Evolutionary conservation across 2,329 filamentous ascomycete genomes (phyloP), one percentile per base, ranked within the genome.

Genomic region (Diaporthe ampelina): DNA sequence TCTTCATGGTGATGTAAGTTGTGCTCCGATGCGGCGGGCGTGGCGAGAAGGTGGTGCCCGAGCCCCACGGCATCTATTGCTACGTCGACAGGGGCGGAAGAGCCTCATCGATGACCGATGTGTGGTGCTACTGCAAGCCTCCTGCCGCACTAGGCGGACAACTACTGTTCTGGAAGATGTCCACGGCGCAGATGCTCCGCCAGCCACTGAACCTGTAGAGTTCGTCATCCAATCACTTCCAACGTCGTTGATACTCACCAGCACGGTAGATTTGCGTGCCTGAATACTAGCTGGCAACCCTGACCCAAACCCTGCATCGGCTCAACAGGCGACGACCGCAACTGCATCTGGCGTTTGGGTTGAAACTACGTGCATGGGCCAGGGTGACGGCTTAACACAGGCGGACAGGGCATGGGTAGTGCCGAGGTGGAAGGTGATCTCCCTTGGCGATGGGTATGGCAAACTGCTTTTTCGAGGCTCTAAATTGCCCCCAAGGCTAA

Each of bases 1-100:
- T 35, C 57, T 72, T 72, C 70, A 72, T 72, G 13, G 70, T 72
- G 70, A 72, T 72, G 70, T 72, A 72, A 72, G 29, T 68, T 4
- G 6, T 72, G 57, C 45, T 26, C 45, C 57, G 50, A 11, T 10
- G 24, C 57, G 10, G 57, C 24, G 45, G 48, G 32, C n/a, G 63
- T 54, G 63, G 48, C 48, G 32, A 40, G 52, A 21, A 50, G 15
- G 26, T 9, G 24, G 43, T 10, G 21, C 63, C 58, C 21, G 24
- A 35, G n/a, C 63, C 63, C 45, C 45, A 52, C 63, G 63, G 21
- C 21, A 35, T 8, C 29, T 35, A 29, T 26, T 54, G 15, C 32
- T 3, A 35, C 40, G n/a, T 68, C 7, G 48, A 54, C 63, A 68
- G 32, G 63, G 48, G n/a, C 17, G 9, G 21, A 54, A 68, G 63